These are phyloP conservation scores for Hypoxylon sp. DNA, from an alignment of 2,329 filamentous ascomycete genomes.

Conservation along the genomic window DNA sequence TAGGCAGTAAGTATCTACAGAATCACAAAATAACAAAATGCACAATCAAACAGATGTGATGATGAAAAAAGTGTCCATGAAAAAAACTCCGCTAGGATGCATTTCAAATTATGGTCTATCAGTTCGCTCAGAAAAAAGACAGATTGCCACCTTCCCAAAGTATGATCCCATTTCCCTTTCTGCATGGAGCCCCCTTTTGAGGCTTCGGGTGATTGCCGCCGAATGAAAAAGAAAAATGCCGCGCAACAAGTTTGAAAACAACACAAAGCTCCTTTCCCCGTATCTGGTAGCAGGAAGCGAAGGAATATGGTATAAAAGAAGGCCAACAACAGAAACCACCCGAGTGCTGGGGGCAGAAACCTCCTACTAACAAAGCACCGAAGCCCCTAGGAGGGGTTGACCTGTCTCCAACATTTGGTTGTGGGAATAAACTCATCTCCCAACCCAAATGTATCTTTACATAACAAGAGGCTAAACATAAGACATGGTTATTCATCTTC, in stretches of 20 bases:
- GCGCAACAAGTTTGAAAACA: slow-evolving; percentile 8
- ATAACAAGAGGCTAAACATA: slow-evolving; percentile 19
- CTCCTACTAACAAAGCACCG: background rate
- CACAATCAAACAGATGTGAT: background rate
- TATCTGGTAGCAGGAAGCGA: background rate
- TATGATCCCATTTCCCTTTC: slow-evolving; percentile 25
- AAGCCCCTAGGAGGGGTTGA: background rate
- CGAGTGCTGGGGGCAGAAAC: background rate
- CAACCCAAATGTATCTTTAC: slow-evolving; percentile 8
- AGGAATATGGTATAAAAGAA: background rate
- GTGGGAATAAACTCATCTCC: slow-evolving; percentile 1
- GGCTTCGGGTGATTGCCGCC: slow-evolving; percentile 15
- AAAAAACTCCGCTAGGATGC: slow-evolving; percentile 35
- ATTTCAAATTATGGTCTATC: slow-evolving; percentile 38
- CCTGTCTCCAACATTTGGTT: slow-evolving; percentile 23
- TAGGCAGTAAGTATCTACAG: too few relatives aligned
- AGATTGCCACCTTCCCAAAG: slow-evolving; percentile 28
- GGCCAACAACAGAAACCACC: background rate
- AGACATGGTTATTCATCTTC: slow-evolving; percentile 18
- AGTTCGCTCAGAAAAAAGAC: slow-evolving; percentile 29
- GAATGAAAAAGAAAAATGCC: slow-evolving; percentile 7
- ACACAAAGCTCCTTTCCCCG: background rate
- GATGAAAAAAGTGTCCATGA: slow-evolving; percentile 23
- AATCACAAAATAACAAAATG: slow-evolving; percentile 4
- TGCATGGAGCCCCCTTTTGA: slow-evolving; percentile 21